A percentile compares a stretch with the other conserved stretches of the same genome.
phyloP scores from a whole-genome alignment of 208 protist genomes.

The Trypanosoma rangeli region DNA sequence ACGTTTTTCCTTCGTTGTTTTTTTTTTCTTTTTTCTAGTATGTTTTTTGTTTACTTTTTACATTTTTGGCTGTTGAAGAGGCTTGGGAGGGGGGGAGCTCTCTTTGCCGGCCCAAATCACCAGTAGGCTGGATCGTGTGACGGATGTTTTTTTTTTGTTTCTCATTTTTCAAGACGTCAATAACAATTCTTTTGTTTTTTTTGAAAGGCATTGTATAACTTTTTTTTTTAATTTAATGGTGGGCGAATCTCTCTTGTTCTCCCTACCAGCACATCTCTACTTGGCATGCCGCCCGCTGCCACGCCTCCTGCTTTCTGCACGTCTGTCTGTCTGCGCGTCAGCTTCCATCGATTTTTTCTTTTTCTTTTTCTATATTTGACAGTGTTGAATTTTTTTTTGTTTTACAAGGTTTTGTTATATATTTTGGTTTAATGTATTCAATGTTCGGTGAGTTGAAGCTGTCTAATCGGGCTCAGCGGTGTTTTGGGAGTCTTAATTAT shows the following conservation, averaged over 20 bases:
- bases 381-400: not conserved
- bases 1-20: too few species aligned
- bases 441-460: not conserved
- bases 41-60: constrained; percentile 13
- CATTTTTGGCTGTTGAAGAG: not conserved
- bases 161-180: too few species aligned
- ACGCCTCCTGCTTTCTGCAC: not conserved
- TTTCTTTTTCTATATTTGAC: not conserved
- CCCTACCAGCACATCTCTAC: not conserved
- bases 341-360: not conserved
- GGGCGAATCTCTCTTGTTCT: not conserved
- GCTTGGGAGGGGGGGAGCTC: not conserved
- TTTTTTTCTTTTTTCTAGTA: constrained; percentile 16
- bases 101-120: too few species aligned
- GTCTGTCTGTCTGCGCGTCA: not conserved
- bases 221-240: not conserved
- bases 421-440: not conserved
- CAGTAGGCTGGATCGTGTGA: too few species aligned
- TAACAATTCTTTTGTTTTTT: constrained; percentile 8
- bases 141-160: too few species aligned
- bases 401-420: not conserved
- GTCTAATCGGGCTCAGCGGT: not conserved
- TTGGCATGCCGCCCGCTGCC: not conserved
- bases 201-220: not conserved
- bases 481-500: not conserved